Evolutionary conservation across 495 filamentous ascomycete species (phyloP).

Genomic region (Talaromyces stipitatus): DNA sequence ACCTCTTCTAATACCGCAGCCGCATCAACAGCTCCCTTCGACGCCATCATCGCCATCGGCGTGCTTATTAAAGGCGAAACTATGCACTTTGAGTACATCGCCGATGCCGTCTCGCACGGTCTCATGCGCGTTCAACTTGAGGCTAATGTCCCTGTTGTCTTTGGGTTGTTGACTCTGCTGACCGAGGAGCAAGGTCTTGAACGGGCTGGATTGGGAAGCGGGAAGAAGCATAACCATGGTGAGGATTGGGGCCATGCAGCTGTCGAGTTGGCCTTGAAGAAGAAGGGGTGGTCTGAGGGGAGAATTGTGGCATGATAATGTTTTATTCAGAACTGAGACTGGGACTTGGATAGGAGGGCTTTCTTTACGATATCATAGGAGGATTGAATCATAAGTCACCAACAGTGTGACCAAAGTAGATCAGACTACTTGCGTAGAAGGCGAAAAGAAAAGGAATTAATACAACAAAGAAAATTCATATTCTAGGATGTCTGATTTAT

Average conservation of each 20-base stretch:
- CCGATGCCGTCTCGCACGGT: constrained; percentile 82
- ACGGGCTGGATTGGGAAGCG: constrained; percentile 65
- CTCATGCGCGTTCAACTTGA: constrained; percentile 93
- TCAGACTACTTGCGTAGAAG: not conserved
- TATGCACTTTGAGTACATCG: constrained; percentile 97
- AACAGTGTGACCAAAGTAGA: not conserved
- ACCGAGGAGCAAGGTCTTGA: constrained; percentile 80
- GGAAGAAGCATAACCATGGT: constrained; percentile 67
- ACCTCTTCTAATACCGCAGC: constrained; percentile 21
- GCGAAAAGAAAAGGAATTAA: not conserved
- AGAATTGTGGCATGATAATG: not conserved
- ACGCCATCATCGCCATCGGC: constrained; percentile 90
- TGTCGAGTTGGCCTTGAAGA: constrained; percentile 41
- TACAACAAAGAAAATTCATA: not conserved
- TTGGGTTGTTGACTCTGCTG: constrained; percentile 85
- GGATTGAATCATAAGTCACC: not conserved
- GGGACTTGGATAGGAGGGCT: not conserved
- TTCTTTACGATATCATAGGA: not conserved
- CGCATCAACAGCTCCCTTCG: constrained; percentile 54
- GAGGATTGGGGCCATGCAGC: constrained; percentile 76
- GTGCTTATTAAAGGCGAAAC: constrained; percentile 97
- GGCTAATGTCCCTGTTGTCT: constrained; percentile 78
- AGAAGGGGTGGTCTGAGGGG: constrained; percentile 38
- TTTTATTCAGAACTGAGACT: not conserved
- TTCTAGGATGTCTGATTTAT: constrained; percentile 26